These are phyloP conservation scores for Anthostomella pinea DNA, from an alignment of 2,329 filamentous ascomycete genomes.

Conservation along the genomic window DNA sequence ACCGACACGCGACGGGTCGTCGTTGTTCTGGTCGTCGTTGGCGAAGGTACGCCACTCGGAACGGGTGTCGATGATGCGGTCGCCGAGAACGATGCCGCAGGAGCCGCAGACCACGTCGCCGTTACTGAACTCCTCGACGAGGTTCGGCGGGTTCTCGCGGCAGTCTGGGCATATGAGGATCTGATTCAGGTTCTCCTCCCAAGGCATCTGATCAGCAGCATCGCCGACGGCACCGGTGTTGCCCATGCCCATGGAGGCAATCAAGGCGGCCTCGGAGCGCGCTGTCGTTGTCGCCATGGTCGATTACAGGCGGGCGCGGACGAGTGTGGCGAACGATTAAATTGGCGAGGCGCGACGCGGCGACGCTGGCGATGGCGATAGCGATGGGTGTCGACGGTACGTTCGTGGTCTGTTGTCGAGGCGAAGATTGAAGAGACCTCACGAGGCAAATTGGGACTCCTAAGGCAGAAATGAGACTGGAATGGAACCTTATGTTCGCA, in stretches of 20 bases:
- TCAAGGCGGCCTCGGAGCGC: slow-evolving; percentile 31
- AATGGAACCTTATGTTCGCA: too few species aligned
- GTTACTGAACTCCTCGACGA: slow-evolving; percentile 88
- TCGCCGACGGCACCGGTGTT: slow-evolving; percentile 14
- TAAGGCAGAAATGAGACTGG: too few species aligned
- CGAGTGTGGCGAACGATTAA: not conserved
- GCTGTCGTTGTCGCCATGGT: slow-evolving; percentile 18
- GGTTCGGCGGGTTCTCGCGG: slow-evolving; percentile 84
- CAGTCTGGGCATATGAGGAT: slow-evolving; percentile 87
- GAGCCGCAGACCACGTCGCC: slow-evolving; percentile 91
- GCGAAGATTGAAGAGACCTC: slow-evolving; percentile 3
- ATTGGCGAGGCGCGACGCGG: not conserved
- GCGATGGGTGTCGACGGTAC: not conserved
- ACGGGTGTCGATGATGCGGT: slow-evolving; percentile 90
- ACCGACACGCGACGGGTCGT: slow-evolving; percentile 97
- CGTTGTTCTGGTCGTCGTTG: slow-evolving; percentile 94
- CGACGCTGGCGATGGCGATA: not conserved
- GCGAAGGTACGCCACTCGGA: slow-evolving; percentile 99
- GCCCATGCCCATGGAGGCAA: slow-evolving; percentile 35
- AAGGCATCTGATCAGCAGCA: slow-evolving; percentile 39
- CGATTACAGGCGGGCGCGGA: slow-evolving; percentile 1
- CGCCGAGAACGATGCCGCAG: slow-evolving; percentile 86
- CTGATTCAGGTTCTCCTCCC: slow-evolving; percentile 83
- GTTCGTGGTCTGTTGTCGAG: not conserved
- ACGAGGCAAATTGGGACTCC: not conserved